A percentile compares a stretch with the other conserved stretches of the same genome.
These are phyloP conservation scores for Populus pruinosa DNA, from an alignment of 345 rosid genomes.

Conservation along the genomic window DNA sequence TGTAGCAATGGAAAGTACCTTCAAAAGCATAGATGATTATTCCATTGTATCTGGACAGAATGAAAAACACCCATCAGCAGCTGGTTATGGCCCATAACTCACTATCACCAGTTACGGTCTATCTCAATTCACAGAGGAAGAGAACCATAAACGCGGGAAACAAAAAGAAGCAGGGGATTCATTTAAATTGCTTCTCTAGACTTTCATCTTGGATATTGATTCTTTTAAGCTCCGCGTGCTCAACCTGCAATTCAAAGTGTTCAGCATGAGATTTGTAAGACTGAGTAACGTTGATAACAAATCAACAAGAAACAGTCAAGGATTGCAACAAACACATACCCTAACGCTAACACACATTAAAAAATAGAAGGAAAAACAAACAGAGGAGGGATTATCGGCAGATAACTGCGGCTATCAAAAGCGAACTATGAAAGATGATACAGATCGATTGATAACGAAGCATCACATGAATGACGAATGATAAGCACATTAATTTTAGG, in stretches of 20 bases:
- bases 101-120: neutral
- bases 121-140: neutral
- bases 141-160: neutral
- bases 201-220: neutral
- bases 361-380: neutral
- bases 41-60: constrained; percentile 19
- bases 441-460: neutral
- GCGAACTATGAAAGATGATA: neutral
- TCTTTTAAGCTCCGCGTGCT: neutral
- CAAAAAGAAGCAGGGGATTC: neutral
- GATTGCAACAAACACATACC: neutral
- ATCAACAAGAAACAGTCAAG: neutral
- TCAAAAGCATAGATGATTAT: neutral
- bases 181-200: neutral
- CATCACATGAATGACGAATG: neutral
- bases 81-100: constrained; percentile 19
- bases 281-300: neutral
- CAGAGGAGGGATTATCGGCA: neutral
- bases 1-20: neutral
- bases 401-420: neutral
- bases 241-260: neutral
- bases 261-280: neutral
- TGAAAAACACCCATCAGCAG: constrained; percentile 7
- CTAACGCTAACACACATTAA: neutral
- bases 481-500: neutral